Percentiles rank a stretch among this genome's conserved stretches.
phyloP scores from a whole-genome alignment of 2,329 filamentous ascomycete genomes.

The Fusarium secorum region DNA sequence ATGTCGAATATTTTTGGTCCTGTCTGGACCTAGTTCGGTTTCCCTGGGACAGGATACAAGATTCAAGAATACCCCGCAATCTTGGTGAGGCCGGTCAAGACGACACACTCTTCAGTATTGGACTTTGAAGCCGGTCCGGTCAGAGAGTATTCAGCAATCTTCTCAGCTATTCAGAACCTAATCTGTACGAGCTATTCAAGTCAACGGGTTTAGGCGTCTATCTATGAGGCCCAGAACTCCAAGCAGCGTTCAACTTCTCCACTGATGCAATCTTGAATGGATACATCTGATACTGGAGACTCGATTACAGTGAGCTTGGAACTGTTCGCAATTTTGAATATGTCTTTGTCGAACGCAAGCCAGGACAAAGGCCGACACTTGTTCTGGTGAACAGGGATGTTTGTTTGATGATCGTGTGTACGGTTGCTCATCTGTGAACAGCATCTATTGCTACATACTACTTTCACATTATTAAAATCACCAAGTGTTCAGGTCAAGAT shows the following conservation, averaged over 20 bases:
- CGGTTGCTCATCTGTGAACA: neutral
- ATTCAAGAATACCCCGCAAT: too few relatives aligned
- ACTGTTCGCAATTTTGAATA: rapidly evolving
- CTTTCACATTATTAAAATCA: rapidly evolving
- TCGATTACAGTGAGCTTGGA: rapidly evolving
- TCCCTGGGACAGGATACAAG: too few relatives aligned
- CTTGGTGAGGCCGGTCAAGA: too few relatives aligned
- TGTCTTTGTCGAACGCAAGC: rapidly evolving
- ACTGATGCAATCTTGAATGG: too few relatives aligned
- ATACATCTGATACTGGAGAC: neutral
- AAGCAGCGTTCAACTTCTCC: neutral
- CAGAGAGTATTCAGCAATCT: too few relatives aligned
- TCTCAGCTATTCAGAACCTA: too few relatives aligned
- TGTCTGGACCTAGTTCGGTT: too few relatives aligned
- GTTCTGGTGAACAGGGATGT: rapidly evolving
- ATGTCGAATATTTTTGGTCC: too few relatives aligned
- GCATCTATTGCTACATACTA: rapidly evolving
- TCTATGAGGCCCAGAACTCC: neutral
- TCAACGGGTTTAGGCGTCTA: too few relatives aligned
- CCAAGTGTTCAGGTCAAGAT: rapidly evolving
- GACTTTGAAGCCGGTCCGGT: too few relatives aligned
- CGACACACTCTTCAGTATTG: too few relatives aligned
- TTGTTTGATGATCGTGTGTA: neutral
- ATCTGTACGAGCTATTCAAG: too few relatives aligned
- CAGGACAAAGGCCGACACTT: neutral